Conservation (phyloP, 2,329 filamentous ascomycete species). For the Pseudohalonectria lignicola region DNA sequence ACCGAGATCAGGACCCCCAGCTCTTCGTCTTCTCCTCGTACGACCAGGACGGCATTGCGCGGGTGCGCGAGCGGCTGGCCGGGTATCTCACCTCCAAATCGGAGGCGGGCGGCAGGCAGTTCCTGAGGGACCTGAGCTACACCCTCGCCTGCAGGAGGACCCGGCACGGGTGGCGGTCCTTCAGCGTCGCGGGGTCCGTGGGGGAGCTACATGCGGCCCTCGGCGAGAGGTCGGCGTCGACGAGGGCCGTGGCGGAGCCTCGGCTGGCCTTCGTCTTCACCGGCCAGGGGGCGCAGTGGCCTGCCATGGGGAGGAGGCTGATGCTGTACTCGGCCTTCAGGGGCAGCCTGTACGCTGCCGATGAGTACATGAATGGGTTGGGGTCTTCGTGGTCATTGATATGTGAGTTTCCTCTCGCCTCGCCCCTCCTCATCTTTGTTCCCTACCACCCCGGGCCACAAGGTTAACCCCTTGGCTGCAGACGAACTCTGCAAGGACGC, state of each 20-base stretch:
- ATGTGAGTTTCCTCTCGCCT: neutral
- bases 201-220: neutral
- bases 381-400: constrained; percentile 1
- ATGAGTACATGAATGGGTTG: constrained; percentile 5
- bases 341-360: neutral
- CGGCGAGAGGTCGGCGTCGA: neutral
- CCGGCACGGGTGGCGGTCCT: constrained; percentile 1
- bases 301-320: constrained; percentile 17
- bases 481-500: constrained; percentile 5
- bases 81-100: neutral
- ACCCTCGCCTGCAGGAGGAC: constrained; percentile 3
- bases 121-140: constrained; percentile 2
- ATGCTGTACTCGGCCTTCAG: constrained; percentile 8
- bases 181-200: neutral
- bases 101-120: neutral
- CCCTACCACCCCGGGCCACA: too few relatives aligned
- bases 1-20: too few relatives aligned
- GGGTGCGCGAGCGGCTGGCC: neutral
- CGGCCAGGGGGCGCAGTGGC: constrained; percentile 20
- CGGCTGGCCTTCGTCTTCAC: constrained; percentile 15
- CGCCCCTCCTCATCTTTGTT: neutral
- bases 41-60: constrained; percentile 6
- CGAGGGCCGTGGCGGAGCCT: neutral
- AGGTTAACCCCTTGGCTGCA: too few relatives aligned
- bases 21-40: constrained; percentile 20